These are phyloP conservation scores for Boletus semigastroideus DNA, from an alignment of 1,284 basidiomycete species.

Conservation along the genomic window DNA sequence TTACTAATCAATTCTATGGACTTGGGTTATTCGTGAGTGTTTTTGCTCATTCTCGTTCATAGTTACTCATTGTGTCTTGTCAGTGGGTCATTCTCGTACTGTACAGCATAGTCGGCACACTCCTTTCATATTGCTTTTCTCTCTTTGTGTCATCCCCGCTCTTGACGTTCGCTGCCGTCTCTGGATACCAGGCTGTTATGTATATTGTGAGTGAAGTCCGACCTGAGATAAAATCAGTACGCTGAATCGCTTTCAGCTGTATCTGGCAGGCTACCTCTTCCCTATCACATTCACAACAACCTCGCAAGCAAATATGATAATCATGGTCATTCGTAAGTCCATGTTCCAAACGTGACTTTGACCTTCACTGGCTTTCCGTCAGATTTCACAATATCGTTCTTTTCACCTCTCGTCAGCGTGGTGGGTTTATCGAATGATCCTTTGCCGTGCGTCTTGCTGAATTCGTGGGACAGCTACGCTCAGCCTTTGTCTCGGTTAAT, in stretches of 20 bases:
- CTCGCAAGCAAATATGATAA: slow-evolving; percentile 49
- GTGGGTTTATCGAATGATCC: slow-evolving; percentile 41
- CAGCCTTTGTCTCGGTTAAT: slow-evolving; percentile 73
- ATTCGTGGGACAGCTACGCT: slow-evolving; percentile 44
- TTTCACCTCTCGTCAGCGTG: slow-evolving; percentile 69
- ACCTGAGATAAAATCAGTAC: too few relatives aligned
- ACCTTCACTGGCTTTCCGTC: neutral
- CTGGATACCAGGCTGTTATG: slow-evolving; percentile 74
- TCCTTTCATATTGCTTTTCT: slow-evolving; percentile 70
- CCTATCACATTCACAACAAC: slow-evolving; percentile 70
- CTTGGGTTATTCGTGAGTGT: slow-evolving; percentile 64
- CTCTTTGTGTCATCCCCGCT: slow-evolving; percentile 65
- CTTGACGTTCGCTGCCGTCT: slow-evolving; percentile 70
- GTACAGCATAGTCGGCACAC: slow-evolving; percentile 66
- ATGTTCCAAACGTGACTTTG: neutral
- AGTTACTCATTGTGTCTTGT: neutral
- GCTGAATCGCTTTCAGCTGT: slow-evolving; percentile 43
- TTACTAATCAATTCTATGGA: slow-evolving; percentile 64
- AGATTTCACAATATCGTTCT: slow-evolving; percentile 67
- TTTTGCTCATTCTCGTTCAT: neutral
- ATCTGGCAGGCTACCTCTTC: slow-evolving; percentile 65
- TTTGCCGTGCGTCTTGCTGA: neutral
- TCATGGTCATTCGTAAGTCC: slow-evolving; percentile 57
- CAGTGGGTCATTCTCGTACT: slow-evolving; percentile 72
- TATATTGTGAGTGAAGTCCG: slow-evolving; percentile 52